These are phyloP conservation scores for Botryobasidium botryosum DNA, from an alignment of 768 basidiomycete species.

Conservation along the genomic window DNA sequence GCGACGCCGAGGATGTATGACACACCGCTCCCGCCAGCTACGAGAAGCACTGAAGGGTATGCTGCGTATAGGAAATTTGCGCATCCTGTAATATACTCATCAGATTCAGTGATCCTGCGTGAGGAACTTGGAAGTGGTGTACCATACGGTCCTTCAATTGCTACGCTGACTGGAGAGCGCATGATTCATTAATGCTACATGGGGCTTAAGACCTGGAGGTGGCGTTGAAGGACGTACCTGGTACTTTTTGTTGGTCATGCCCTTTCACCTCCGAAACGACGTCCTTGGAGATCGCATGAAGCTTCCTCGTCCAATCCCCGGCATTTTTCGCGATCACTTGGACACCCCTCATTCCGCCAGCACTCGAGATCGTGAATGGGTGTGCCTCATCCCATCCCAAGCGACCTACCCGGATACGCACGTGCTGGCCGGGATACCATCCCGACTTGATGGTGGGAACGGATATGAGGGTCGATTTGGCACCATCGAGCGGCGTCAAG, in stretches of 20 bases:
- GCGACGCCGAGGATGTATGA: constrained; percentile 3
- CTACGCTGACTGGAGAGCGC: background rate
- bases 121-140: background rate
- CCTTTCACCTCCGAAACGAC: no score
- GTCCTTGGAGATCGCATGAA: background rate
- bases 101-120: no score
- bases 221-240: no score
- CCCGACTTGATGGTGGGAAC: background rate
- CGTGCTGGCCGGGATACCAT: constrained; percentile 2
- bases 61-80: constrained; percentile 1
- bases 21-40: background rate
- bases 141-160: constrained; percentile 2
- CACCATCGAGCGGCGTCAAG: background rate
- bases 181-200: no score
- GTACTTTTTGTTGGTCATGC: no score
- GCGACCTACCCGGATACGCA: constrained; percentile 4
- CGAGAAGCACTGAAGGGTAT: background rate
- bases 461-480: background rate
- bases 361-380: constrained; percentile 1
- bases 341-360: background rate
- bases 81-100: background rate
- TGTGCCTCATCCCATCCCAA: background rate
- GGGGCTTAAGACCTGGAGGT: no score
- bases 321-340: background rate
- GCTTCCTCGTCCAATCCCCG: background rate